Conservation (phyloP, 2,329 filamentous ascomycete species). For the Pseudomassariella vexata region DNA sequence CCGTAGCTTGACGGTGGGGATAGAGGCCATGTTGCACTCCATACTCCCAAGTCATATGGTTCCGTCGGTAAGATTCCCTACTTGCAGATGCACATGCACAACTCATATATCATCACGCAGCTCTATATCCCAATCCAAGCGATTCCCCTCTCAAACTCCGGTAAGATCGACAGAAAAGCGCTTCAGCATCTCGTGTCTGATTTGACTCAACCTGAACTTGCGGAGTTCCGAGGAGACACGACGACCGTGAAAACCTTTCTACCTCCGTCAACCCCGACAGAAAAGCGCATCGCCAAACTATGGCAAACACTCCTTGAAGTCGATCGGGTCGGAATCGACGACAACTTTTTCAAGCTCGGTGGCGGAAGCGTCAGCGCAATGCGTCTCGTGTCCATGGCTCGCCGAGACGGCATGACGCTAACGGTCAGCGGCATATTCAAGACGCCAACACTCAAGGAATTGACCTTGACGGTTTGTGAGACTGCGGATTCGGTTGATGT, state of each 20-base stretch:
- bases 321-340: constrained; percentile 9
- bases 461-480: constrained; percentile 1
- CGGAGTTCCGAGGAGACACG: neutral
- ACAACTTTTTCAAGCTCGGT: constrained; percentile 14
- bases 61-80: no score
- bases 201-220: neutral
- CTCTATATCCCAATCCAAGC: constrained; percentile 2
- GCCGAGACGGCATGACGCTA: constrained; percentile 27
- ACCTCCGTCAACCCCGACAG: constrained; percentile 19
- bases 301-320: constrained; percentile 24
- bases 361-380: constrained; percentile 11
- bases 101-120: no score
- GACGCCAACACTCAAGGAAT: constrained; percentile 9
- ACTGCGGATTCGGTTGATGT: neutral
- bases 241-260: constrained; percentile 19
- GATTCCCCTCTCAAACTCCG: constrained; percentile 2
- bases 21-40: no score
- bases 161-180: constrained; percentile 3
- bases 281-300: constrained; percentile 22
- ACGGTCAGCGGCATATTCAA: constrained; percentile 36
- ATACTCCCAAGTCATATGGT: no score
- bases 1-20: no score
- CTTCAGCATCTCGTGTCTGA: constrained; percentile 1
- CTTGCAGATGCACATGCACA: no score
- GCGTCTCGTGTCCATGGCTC: constrained; percentile 22